Evolutionary conservation across 495 filamentous ascomycete species (phyloP).

Genomic region (Melanomma pulvis-pyrius): DNA sequence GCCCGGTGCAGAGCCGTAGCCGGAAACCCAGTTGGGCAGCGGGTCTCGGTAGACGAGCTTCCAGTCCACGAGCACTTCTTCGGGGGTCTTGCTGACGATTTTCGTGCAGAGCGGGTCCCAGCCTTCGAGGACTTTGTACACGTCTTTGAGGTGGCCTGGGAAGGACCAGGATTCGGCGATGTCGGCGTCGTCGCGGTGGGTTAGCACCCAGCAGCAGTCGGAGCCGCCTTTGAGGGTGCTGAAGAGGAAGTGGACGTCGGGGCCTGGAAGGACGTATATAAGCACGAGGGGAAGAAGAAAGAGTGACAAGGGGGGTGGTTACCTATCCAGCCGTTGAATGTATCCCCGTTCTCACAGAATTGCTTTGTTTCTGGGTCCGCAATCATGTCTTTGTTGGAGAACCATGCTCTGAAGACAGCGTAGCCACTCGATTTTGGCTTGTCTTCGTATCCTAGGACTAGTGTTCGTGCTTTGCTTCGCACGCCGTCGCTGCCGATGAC

Average conservation of each 20-base stretch:
- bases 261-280: constrained; percentile 54
- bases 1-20: constrained; percentile 55
- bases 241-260: constrained; percentile 67
- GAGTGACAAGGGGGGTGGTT: constrained; percentile 17
- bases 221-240: constrained; percentile 63
- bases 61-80: constrained; percentile 65
- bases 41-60: constrained; percentile 74
- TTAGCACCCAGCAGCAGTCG: constrained; percentile 73
- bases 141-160: constrained; percentile 61
- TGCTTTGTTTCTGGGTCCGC: constrained; percentile 63
- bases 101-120: constrained; percentile 67
- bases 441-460: constrained; percentile 62
- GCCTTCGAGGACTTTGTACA: constrained; percentile 63
- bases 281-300: constrained; percentile 7
- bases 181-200: constrained; percentile 63
- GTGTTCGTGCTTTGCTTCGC: constrained; percentile 59
- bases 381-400: constrained; percentile 61
- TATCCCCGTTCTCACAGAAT: constrained; percentile 65
- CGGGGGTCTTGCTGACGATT: constrained; percentile 62
- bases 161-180: constrained; percentile 69
- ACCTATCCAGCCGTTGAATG: constrained; percentile 42
- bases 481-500: constrained; percentile 65
- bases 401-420: constrained; percentile 64
- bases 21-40: constrained; percentile 65
- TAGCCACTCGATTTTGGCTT: constrained; percentile 63